A percentile compares a stretch with the other conserved stretches of the same genome.
Evolutionary conservation across 2,329 filamentous ascomycete genomes (phyloP).

Genomic region (Fusarium equiseti): DNA sequence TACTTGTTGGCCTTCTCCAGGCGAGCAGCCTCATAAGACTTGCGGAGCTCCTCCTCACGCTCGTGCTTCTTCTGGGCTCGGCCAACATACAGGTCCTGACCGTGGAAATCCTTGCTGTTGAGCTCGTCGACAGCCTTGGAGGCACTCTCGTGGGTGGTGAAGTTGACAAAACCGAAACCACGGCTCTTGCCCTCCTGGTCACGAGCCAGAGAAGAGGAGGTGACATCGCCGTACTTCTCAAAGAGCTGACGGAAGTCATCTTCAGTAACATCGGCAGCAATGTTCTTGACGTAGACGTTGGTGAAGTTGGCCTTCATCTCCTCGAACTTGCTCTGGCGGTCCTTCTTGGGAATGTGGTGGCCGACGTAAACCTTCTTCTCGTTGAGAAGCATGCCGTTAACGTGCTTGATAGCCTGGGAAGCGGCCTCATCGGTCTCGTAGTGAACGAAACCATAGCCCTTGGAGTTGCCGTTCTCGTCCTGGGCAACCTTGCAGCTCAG

Average conservation of each 20-base stretch:
- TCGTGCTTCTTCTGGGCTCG: conserved; percentile 99
- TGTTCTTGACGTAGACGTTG: conserved; percentile 99
- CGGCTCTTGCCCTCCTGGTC: conserved; percentile 92
- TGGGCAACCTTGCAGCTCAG: conserved; percentile 99
- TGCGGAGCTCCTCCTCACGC: conserved; percentile 98
- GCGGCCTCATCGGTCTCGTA: conserved; percentile 99
- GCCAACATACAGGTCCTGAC: conserved; percentile 96
- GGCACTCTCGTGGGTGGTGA: conserved; percentile 89
- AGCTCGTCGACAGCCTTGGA: conserved; percentile 89
- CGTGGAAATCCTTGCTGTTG: conserved; percentile 91
- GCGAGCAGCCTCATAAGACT: conserved; percentile 97
- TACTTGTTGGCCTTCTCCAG: conserved; percentile 99
- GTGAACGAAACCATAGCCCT: conserved; percentile 99
- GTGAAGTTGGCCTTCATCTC: conserved; percentile 99
- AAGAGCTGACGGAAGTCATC: conserved; percentile 96
- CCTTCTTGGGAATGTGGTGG: conserved; percentile 99
- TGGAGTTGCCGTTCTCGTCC: conserved; percentile 96
- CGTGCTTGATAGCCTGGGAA: conserved; percentile 97
- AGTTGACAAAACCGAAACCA: conserved; percentile 97
- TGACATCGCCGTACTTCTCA: conserved; percentile 92
- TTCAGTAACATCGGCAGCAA: conserved; percentile 84
- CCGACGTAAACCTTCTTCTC: conserved; percentile 99
- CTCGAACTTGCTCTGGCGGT: conserved; percentile 99
- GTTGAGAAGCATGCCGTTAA: conserved; percentile 99
- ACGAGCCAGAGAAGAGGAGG: conserved; percentile 92